These are phyloP conservation scores for Mycena polygramma DNA, from an alignment of 768 basidiomycete genomes.

Conservation along the genomic window DNA sequence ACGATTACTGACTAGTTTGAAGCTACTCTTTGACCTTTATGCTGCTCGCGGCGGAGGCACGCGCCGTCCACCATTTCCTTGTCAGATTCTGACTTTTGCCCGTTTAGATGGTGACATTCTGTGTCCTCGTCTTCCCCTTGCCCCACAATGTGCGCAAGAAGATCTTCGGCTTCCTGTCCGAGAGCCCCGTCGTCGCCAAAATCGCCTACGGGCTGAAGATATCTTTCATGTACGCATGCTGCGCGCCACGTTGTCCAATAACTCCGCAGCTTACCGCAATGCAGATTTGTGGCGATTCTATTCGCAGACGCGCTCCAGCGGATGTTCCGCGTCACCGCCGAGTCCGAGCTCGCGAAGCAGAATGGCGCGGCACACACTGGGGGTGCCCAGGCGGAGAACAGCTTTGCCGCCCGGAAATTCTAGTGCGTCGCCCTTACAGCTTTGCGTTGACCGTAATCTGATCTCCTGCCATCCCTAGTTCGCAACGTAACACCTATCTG, in stretches of 20 bases:
- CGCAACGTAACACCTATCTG: constrained; percentile 92
- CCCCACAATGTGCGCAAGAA: constrained; percentile 80
- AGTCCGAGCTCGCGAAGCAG: constrained; percentile 75
- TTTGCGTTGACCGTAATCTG: neutral
- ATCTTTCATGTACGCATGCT: constrained; percentile 81
- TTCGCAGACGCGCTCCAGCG: constrained; percentile 95
- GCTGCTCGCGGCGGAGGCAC: constrained; percentile 82
- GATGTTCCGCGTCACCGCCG: constrained; percentile 86
- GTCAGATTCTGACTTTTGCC: constrained; percentile 14
- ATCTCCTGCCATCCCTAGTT: constrained; percentile 54
- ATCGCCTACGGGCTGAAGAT: constrained; percentile 94
- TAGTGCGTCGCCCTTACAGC: constrained; percentile 63
- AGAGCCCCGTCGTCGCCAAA: constrained; percentile 81
- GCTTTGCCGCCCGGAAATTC: constrained; percentile 92
- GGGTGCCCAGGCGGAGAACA: constrained; percentile 86
- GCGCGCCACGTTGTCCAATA: constrained; percentile 30
- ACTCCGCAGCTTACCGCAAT: constrained; percentile 11
- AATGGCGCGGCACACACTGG: constrained; percentile 61
- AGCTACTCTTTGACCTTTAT: constrained; percentile 87
- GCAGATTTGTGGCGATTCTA: constrained; percentile 85
- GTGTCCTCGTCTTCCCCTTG: constrained; percentile 86
- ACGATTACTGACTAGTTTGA: constrained; percentile 23
- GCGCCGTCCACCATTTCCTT: constrained; percentile 13
- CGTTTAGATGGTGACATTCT: constrained; percentile 83
- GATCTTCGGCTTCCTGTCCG: constrained; percentile 80